A percentile compares a stretch with the other conserved stretches of the same genome.
These are phyloP conservation scores for Sarocladiaceae sp. DNA, from an alignment of 2,329 filamentous ascomycete genomes.

Conservation along the genomic window DNA sequence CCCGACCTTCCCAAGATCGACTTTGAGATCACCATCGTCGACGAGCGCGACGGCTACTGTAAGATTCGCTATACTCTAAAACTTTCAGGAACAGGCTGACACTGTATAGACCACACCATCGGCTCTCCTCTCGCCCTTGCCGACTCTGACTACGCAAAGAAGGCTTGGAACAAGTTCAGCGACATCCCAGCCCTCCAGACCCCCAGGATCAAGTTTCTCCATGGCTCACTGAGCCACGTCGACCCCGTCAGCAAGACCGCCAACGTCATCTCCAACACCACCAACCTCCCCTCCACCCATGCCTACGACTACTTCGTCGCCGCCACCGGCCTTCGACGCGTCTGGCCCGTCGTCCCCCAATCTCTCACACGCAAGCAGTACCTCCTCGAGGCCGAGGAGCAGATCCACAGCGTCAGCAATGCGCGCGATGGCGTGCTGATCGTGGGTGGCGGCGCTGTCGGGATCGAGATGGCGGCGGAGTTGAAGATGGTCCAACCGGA, in stretches of 20 bases:
- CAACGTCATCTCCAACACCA: conserved; percentile 42
- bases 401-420: conserved; percentile 48
- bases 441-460: conserved; percentile 72
- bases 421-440: conserved; percentile 57
- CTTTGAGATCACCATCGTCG: conserved; percentile 66
- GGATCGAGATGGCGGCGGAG: conserved; percentile 77
- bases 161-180: conserved; percentile 64
- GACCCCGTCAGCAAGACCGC: conserved; percentile 55
- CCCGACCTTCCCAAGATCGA: conserved; percentile 41
- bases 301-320: conserved; percentile 72
- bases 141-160: conserved; percentile 54
- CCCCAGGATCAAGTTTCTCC: conserved; percentile 56
- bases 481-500: conserved; percentile 61
- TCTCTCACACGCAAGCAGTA: conserved; percentile 56
- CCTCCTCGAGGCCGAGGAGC: conserved; percentile 52
- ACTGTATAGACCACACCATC: conserved; percentile 62
- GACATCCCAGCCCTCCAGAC: conserved; percentile 61
- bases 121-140: conserved; percentile 68
- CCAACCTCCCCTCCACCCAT: conserved; percentile 35
- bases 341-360: conserved; percentile 68
- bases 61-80: conserved; percentile 22
- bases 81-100: neutral
- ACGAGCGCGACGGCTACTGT: conserved; percentile 83
- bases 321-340: conserved; percentile 61
- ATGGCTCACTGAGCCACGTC: conserved; percentile 56